Conservation (phyloP, 116 monocot species). For the Papilionanthe hybrid region DNA sequence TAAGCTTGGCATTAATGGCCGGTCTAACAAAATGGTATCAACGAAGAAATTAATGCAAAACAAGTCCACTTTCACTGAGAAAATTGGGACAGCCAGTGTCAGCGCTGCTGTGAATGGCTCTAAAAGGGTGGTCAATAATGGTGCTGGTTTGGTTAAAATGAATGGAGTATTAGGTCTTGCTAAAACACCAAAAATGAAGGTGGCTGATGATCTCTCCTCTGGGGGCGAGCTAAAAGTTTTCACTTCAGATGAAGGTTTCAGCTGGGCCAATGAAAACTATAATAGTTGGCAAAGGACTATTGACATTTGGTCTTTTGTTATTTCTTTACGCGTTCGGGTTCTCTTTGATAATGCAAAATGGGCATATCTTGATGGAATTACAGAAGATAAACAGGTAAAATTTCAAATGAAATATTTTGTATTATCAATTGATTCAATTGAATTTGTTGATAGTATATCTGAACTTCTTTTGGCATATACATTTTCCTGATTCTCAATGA, state of each 20-base stretch:
- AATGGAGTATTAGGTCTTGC: conserved; percentile 27
- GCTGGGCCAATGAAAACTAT: conserved; percentile 87
- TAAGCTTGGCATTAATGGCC: conserved; percentile 43
- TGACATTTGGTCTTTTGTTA: conserved; percentile 87
- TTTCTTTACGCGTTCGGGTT: conserved; percentile 59
- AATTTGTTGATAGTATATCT: not conserved
- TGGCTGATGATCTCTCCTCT: conserved; percentile 18
- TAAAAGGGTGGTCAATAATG: conserved; percentile 26
- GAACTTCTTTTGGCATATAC: not conserved
- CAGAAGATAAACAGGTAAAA: conserved; percentile 81
- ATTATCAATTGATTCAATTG: not conserved
- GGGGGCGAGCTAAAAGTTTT: conserved; percentile 49
- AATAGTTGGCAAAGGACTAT: conserved; percentile 63
- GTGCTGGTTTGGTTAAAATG: conserved; percentile 32
- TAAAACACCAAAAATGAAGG: conserved; percentile 17
- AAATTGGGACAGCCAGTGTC: conserved; percentile 7
- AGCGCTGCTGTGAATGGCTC: conserved; percentile 22
- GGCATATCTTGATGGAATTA: conserved; percentile 74
- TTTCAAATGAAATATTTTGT: not conserved
- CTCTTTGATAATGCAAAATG: conserved; percentile 81
- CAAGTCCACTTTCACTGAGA: conserved; percentile 13
- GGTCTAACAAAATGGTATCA: conserved; percentile 53
- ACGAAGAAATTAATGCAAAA: conserved; percentile 39
- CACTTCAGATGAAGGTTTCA: conserved; percentile 76
- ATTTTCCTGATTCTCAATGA: not conserved